Evolutionary conservation across 768 basidiomycete genomes (phyloP), one percentile per base, ranked within the genome.

Genomic region (Guyanaporus albipodus): DNA sequence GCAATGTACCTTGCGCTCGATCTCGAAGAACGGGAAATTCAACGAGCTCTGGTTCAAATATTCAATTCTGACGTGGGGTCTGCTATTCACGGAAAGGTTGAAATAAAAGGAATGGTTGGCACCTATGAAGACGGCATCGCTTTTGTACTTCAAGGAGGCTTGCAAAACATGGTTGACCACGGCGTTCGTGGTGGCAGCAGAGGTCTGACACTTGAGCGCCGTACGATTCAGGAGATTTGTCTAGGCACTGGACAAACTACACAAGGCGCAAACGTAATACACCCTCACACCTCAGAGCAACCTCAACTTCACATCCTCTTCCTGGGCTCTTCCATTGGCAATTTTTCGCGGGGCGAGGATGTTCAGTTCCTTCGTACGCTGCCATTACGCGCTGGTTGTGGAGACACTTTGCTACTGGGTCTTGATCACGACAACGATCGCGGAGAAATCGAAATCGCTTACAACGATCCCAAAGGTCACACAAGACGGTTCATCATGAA

Each of bases 1-100:
- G 80, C 87, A 58, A 87, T 80, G 2, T 94, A 93, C 63, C 91
- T 87, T 70, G 92, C 95, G 17, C 86, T 99, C 42, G 96, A 98
- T 61, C 81, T 98, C 24, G 92, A 96, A 64, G 76, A 85, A 55
- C 80, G 77, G 38, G 93, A 96, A 60, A 81, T 98, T 21, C 77
- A 82, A 48, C 83, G 91, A 27, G 87, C 91, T 8, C 77, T 98
- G 21, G 68, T 69, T 17, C 73, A 82, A 56, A 82, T 99, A 52
- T 64, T 75, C 40, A 56, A 62, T 12, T 87, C 87, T 11, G 75
- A 79, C 11, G 69, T 86, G 27, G 90, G 90, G 23, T 55, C 69
- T 9, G 65, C 72, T 27, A 72, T 92, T 2, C 51, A 70, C 22
- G 88, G 84, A 39, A 91, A 89, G 58, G 82, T 98, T 27, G 72